Percentiles rank a stretch among this genome's conserved stretches.
Conservation (phyloP, 2,329 filamentous ascomycete species). For the Penicillium sp. region DNA sequence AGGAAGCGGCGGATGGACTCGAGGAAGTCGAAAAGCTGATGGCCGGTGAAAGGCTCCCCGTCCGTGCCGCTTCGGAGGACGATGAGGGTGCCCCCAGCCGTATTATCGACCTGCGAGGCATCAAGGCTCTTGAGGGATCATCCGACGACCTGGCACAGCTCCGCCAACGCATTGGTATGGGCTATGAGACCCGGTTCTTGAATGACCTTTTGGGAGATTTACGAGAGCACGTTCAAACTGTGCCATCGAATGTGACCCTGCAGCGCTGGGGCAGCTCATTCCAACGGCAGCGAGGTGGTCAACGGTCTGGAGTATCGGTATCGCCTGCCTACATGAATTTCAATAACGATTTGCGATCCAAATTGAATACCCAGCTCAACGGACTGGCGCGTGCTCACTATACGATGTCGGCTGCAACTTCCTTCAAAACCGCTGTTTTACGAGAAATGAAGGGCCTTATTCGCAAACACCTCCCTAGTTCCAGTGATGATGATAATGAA, state of each 20-base stretch:
- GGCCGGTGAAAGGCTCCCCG: conserved; percentile 61
- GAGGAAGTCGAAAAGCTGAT: conserved; percentile 77
- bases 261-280: conserved; percentile 80
- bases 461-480: conserved; percentile 80
- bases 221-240: conserved; percentile 71
- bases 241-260: conserved; percentile 70
- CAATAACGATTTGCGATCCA: conserved; percentile 66
- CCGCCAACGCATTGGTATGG: conserved; percentile 77
- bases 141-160: conserved; percentile 73
- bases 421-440: conserved; percentile 78
- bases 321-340: conserved; percentile 77
- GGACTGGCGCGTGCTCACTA: conserved; percentile 81
- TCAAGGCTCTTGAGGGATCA: conserved; percentile 77
- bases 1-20: conserved; percentile 74
- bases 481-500: conserved; percentile 88
- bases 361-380: conserved; percentile 67
- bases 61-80: conserved; percentile 27
- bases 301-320: conserved; percentile 63
- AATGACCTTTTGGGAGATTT: conserved; percentile 75
- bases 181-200: conserved; percentile 78
- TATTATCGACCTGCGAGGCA: conserved; percentile 68
- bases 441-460: conserved; percentile 86
- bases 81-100: conserved; percentile 30
- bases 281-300: conserved; percentile 66
- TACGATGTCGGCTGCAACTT: conserved; percentile 74